Base-by-base conservation (phyloP, 2,329 filamentous ascomycete species). In the Hortaea sp. region DNA sequence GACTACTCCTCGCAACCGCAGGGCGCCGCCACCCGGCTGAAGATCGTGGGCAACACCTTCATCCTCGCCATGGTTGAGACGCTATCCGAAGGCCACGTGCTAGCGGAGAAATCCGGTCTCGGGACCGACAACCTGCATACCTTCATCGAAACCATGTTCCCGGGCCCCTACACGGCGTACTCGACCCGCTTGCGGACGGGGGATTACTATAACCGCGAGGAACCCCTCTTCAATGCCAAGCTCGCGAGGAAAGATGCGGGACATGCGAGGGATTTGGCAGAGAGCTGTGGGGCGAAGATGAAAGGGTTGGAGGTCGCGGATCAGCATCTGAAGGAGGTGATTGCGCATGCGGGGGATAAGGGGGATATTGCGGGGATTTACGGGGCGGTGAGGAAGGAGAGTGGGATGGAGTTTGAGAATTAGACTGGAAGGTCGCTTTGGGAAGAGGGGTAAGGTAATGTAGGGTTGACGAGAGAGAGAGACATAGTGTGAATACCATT, bases 11-110 rank as follows among this genome's bases (percentile, higher is more conserved):
- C 76, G 52, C 76, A 86, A 64, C 76, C 82, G 1, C 80, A 82
- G 42, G 78, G 82, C 44, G 78, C 79, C 44, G 81, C 88, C 4
- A 76, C 80, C 1, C 76, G 79, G 40, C 71, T 94, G 41, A 92
- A 95, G 67, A 72, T 95, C 13, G 75, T 94, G 7, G 88, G 89
- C 47, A 95, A 95, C 66, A 86, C 84, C 0, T 89, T 95, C 63
- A 76, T 95, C 56, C 63, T 94, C 37, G 85, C 85, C 68, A 89
- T 89, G 76, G 77, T 89, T 27, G 83, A 88, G 60, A 76, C 85
- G 43, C 69, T 95, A 4, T 80, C 85, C 1, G 87, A 94, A 68
- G 84, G 82, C 5, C 77, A 90, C 60, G 79, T 84, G 1, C 67
- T 88, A 5, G 87, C 87, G 5, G 88, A 95, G 65, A 90, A 89